A percentile compares a stretch with the other conserved stretches of the same genome.
Conservation (phyloP, 495 filamentous ascomycete genomes). For the Thermothielavioides terrestris region DNA sequence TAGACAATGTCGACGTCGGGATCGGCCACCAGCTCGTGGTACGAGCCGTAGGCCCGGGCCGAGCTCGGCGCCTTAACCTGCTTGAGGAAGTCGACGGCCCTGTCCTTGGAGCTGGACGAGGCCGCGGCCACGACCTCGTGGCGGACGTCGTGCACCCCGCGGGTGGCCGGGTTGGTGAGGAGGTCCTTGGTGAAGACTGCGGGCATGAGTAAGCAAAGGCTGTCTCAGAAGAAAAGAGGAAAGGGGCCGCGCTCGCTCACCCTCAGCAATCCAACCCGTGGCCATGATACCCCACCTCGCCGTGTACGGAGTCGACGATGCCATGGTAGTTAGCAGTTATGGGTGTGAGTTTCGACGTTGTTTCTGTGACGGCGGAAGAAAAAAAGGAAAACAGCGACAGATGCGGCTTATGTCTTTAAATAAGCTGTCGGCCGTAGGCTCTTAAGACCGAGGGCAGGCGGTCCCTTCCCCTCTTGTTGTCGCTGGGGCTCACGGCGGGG, state of each 20-base stretch:
- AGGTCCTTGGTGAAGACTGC: slow-evolving; percentile 77
- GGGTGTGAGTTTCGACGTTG: too few species aligned
- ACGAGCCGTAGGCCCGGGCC: slow-evolving; percentile 72
- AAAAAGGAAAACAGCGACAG: background rate
- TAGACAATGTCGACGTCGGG: slow-evolving; percentile 79
- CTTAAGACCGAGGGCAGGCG: slow-evolving; percentile 3
- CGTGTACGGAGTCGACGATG: slow-evolving; percentile 44
- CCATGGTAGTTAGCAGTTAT: slow-evolving; percentile 24
- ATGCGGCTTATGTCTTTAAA: background rate
- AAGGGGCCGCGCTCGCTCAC: slow-evolving; percentile 33
- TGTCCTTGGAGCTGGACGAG: slow-evolving; percentile 61
- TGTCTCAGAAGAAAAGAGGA: background rate
- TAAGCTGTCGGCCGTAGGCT: background rate
- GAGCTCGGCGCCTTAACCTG: slow-evolving; percentile 53
- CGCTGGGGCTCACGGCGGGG: slow-evolving; percentile 16
- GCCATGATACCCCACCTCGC: slow-evolving; percentile 77
- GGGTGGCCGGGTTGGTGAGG: slow-evolving; percentile 62
- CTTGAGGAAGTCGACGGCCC: slow-evolving; percentile 63
- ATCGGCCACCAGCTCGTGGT: slow-evolving; percentile 69
- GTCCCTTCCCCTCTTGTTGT: slow-evolving; percentile 5
- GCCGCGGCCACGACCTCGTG: slow-evolving; percentile 77
- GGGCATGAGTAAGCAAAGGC: background rate
- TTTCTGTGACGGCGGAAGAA: background rate
- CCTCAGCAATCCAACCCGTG: slow-evolving; percentile 70
- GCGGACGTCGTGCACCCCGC: slow-evolving; percentile 61